Evolutionary conservation across 192 early-diverging fungal genomes (phyloP).

Genomic region (Kickxella alabastrina): DNA sequence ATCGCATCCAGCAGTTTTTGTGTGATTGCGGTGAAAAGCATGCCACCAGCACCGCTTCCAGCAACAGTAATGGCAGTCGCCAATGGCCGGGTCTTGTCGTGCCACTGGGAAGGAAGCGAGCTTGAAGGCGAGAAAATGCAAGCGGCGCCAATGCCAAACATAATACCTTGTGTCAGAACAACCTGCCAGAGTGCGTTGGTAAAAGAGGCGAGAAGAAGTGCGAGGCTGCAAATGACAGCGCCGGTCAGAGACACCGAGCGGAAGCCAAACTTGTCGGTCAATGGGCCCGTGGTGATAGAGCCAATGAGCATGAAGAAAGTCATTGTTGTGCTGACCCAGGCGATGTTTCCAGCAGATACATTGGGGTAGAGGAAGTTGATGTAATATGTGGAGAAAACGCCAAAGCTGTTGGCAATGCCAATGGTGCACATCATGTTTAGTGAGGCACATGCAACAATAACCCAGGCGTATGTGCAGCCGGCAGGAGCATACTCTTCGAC

Average conservation of each 20-base stretch:
- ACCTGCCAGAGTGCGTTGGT: slow-evolving; percentile 57
- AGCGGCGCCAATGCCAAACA: slow-evolving; percentile 58
- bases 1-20: slow-evolving; percentile 57
- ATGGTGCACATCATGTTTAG: slow-evolving; percentile 54
- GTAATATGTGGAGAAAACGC: slow-evolving; percentile 52
- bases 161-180: slow-evolving; percentile 60
- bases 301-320: slow-evolving; percentile 50
- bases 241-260: slow-evolving; percentile 51
- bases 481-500: no score
- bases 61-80: slow-evolving; percentile 61
- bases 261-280: slow-evolving; percentile 53
- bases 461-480: slow-evolving; percentile 50
- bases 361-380: slow-evolving; percentile 27
- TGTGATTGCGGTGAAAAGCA: slow-evolving; percentile 57
- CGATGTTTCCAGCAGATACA: slow-evolving; percentile 43
- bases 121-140: slow-evolving; percentile 56
- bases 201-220: slow-evolving; percentile 56
- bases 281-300: slow-evolving; percentile 47
- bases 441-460: slow-evolving; percentile 50
- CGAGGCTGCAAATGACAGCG: slow-evolving; percentile 49
- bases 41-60: slow-evolving; percentile 59
- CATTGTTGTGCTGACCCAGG: slow-evolving; percentile 55
- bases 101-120: slow-evolving; percentile 63
- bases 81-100: slow-evolving; percentile 51
- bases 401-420: slow-evolving; percentile 56